Percentiles rank a stretch among this genome's conserved stretches.
These are phyloP conservation scores for Rhizopus stolonifer DNA, from an alignment of 371 early-diverging fungal genomes.

Conservation along the genomic window DNA sequence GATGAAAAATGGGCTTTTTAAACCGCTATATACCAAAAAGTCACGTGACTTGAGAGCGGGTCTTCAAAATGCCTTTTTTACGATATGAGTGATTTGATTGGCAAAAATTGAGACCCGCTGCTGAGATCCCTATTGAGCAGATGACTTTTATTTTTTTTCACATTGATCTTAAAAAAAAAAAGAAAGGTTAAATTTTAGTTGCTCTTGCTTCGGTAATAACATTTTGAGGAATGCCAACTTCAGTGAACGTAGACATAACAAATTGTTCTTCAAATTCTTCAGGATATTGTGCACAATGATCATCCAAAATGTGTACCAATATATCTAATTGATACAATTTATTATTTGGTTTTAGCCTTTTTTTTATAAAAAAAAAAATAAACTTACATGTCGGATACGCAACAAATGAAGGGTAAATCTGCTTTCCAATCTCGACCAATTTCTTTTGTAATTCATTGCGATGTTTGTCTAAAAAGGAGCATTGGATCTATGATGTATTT, in stretches of 20 bases:
- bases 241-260: neutral
- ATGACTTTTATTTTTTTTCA: too few relatives aligned
- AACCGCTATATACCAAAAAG: too few relatives aligned
- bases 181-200: neutral
- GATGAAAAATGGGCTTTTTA: too few relatives aligned
- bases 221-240: constrained; percentile 18
- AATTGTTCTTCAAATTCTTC: constrained; percentile 6
- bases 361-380: neutral
- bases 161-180: neutral
- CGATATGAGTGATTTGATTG: too few relatives aligned
- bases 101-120: too few relatives aligned
- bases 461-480: neutral
- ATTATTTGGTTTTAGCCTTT: neutral
- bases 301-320: constrained; percentile 10
- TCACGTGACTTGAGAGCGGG: too few relatives aligned
- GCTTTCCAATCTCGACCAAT: constrained; percentile 5
- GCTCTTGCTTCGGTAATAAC: constrained; percentile 18
- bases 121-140: too few relatives aligned
- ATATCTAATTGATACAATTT: constrained; percentile 7
- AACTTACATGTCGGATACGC: constrained; percentile 27
- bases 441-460: constrained; percentile 5
- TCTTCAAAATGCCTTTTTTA: too few relatives aligned
- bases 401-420: constrained; percentile 17
- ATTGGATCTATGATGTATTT: neutral
- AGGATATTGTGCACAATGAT: neutral